A percentile compares a stretch with the other conserved stretches of the same genome.
These are phyloP conservation scores for Hypoxylon cercidicola DNA, from an alignment of 495 filamentous ascomycete genomes.

Conservation along the genomic window DNA sequence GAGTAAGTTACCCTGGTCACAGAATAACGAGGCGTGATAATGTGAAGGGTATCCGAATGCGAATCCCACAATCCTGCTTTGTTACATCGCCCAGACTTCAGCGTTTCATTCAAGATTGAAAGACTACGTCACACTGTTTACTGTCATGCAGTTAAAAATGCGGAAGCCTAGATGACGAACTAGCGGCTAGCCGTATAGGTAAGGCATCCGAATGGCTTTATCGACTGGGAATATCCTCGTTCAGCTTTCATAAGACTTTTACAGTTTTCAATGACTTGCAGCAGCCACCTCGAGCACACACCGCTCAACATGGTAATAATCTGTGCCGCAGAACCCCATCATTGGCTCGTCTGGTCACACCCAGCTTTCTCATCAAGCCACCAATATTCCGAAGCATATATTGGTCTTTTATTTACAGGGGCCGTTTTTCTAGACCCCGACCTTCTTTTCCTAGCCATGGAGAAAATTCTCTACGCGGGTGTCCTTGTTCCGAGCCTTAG, in stretches of 20 bases:
- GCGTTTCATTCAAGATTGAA: conserved; percentile 15
- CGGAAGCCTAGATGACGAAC: neutral
- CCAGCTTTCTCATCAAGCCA: conserved; percentile 8
- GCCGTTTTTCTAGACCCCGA: conserved; percentile 8
- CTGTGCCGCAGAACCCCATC: conserved; percentile 13
- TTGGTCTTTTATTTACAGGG: neutral
- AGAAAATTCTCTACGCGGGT: neutral
- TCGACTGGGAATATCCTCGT: neutral
- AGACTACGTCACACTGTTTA: conserved; percentile 7
- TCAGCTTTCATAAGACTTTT: conserved; percentile 13
- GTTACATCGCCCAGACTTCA: conserved; percentile 14
- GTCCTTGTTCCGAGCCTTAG: conserved; percentile 6
- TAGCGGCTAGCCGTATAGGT: neutral
- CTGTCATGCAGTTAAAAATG: neutral
- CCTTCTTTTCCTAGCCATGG: conserved; percentile 1
- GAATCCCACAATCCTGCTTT: conserved; percentile 22
- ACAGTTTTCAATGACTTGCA: neutral
- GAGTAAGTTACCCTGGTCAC: conserved; percentile 13
- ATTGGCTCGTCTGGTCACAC: conserved; percentile 5
- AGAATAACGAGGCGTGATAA: conserved; percentile 10
- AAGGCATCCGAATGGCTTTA: neutral
- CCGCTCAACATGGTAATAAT: conserved; percentile 28
- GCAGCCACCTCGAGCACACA: no score
- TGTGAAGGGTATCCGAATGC: neutral
- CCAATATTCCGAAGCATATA: neutral